Evolutionary conservation across 169 alveolate genomes (phyloP), one percentile per base, ranked within the genome.

Genomic region (Plasmodium vivax): DNA sequence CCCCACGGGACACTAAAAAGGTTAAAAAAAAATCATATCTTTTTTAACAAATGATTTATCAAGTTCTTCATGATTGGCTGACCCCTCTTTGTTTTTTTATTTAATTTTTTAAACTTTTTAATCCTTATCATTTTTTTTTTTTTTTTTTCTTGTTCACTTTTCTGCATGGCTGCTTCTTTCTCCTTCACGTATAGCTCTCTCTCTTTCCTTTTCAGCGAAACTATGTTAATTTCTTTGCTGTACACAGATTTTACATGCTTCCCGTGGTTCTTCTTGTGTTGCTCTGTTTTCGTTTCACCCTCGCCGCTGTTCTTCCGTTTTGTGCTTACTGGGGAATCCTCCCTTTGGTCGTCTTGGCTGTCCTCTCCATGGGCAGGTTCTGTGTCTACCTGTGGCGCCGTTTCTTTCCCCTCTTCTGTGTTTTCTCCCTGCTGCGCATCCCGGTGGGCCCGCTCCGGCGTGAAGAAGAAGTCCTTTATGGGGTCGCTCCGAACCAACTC

Each of bases 21-120:
- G 32, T n/a, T 36, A 43, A n/a, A 47, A 47, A 82, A 47, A 32
- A 47, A 51, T 47, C 82, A 88, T 14, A 88, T 88, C 82, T 88
- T 88, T 88, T 88, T 62, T 23, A 88, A 23, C 72, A 88, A 88
- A 80, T 88, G 94, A 6, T 68, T 88, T 41, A 88, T 81, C n/a
- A 88, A 58, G 62, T 88, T 88, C 27, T 80, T 81, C 94, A 88
- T 88, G 71, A 88, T 38, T 8, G 94, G 94, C 34, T 88, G 94
- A 27, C 94, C 94, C 72, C 36, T 88, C 8, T 58, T 88, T 51
- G 88, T 79, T 62, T 74, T 85, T 45, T 23, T 36, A 9, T 54
- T 58, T 32, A 83, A 58, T 5, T 34, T 83, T 58, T 83, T 83
- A 41, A 58, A 83, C 72, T 83, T 83, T 62, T 83, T 51, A 83